Evolutionary conservation across 1,139 yeast species (phyloP), one percentile per base, ranked within the genome.

Genomic region (Kodamaea ohmeri): DNA sequence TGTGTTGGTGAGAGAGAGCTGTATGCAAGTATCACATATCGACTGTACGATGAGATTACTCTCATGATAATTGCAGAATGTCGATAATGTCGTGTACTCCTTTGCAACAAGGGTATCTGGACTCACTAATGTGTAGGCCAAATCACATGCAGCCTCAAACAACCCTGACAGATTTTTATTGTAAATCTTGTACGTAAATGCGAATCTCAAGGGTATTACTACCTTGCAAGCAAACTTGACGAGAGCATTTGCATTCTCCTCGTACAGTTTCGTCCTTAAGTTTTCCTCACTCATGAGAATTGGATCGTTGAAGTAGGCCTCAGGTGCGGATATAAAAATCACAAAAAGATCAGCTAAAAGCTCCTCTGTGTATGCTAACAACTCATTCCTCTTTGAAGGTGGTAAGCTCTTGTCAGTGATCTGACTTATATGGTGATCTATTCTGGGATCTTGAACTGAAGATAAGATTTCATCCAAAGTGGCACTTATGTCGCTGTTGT

Each of bases 11-110:
- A 70, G 53, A 3, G 65, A 50, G 28, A 69, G 54, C 32, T 55
- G 57, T 34, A 66, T 47, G 39, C 72, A 63, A 0, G 68, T 59
- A 34, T 70, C 73, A 43, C 71, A 60, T 2, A 70, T 56, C 5
- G 63, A 51, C 36, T 60, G 64, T 11, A 69, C 51, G 14, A 71
- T 56, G 36, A 56, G 52, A 38, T 64, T 66, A 16, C 70, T 60
- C 6, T 60, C 55, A n/a, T 58, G 40, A 38, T 49, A 61, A 38
- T 61, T 61, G 6, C 63, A 52, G 27, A 48, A 64, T 1, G 60
- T 53, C 2, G 60, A 52, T 37, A 61, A 39, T 9, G 52, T 40
- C 2, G 60, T 58, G 36, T 46, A 48, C 6, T 51, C 42, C n/a
- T 41, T 47, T 3, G 50, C 52, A 13, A 60, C 48, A n/a, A 39